Evolutionary conservation across 805 yeast genomes (phyloP), one percentile per base, ranked within the genome.

Genomic region (Debaryomyces hansenii): DNA sequence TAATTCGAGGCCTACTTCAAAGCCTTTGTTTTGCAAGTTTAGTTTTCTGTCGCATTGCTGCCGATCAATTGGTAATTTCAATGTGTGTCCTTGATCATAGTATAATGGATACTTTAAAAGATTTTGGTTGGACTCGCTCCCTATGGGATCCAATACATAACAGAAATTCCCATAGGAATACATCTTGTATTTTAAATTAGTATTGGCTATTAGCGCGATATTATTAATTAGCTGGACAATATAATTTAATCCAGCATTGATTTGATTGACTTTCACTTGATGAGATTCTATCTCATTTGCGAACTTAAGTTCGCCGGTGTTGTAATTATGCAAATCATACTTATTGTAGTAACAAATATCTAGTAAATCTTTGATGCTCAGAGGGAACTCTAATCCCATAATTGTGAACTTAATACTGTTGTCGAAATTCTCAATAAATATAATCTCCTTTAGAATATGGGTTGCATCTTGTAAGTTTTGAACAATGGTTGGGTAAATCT

Each of bases 341-440:
- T 48, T 35, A 27, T 60, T 51, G 34, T 64, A 58, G 51, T 69
- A 68, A 44, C 74, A 62, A 12, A 55, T 51, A 16, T 57, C 53
- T 8, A 69, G 54, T 11, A 72, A 41, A 27, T 68, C 69, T 24
- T 56, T 56, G 18, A 62, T 60, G 34, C 57, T 58, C 4, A 62
- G 43, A 1, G 77, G 77, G 42, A 72, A 67, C 40, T 67, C 70
- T 5, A 69, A 49, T 0, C 69, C 74, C 47, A 61, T 41, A 4
- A 72, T 68, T 24, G 55, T 53, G 43, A 67, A 63, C 8, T 53
- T 56, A n/a, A 61, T 52, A 2, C 65, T 40, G 20, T 54, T 47
- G 29, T 54, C 52, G 6, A 52, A 48, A 42, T 59, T 57, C 6
- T 54, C 62, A n/a, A 72, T 67, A 8, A 57, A 54, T 24, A 67